Percentiles rank a stretch among this genome's conserved stretches.
phyloP scores from a whole-genome alignment of 768 basidiomycete genomes.

The Lactarius indigo region DNA sequence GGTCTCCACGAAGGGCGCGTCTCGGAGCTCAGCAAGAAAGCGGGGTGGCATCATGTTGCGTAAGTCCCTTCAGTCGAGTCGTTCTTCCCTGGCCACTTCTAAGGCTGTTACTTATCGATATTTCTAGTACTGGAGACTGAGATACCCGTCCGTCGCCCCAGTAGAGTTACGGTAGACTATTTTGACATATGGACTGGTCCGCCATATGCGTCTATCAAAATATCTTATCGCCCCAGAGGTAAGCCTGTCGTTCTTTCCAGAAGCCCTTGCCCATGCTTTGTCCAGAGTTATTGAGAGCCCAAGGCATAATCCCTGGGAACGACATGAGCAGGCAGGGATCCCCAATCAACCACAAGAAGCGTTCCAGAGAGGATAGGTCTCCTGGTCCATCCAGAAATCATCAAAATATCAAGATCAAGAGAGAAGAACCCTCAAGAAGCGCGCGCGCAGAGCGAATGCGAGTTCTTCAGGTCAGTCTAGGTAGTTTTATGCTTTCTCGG shows the following conservation, averaged over 20 bases:
- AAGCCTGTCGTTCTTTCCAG: background rate
- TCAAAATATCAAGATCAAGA: background rate
- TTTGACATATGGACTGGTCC: background rate
- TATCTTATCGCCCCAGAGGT: slow-evolving; percentile 22
- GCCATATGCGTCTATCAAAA: slow-evolving; percentile 6
- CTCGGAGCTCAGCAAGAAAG: slow-evolving; percentile 21
- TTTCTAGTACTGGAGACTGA: slow-evolving; percentile 15
- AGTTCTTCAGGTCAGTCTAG: slow-evolving; percentile 10
- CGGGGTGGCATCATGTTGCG: slow-evolving; percentile 20
- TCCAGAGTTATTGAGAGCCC: slow-evolving; percentile 15
- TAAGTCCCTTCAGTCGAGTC: background rate
- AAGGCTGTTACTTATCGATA: background rate
- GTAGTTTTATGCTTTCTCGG: background rate
- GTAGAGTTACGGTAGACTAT: background rate
- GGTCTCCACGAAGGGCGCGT: slow-evolving; percentile 6
- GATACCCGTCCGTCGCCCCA: background rate
- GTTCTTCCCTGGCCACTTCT: background rate
- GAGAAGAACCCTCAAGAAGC: background rate
- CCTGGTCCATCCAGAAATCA: slow-evolving; percentile 5
- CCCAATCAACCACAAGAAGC: slow-evolving; percentile 5
- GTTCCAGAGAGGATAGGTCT: background rate
- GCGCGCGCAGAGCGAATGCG: slow-evolving; percentile 10
- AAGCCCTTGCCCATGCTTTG: background rate
- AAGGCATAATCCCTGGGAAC: slow-evolving; percentile 8
- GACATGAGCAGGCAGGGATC: background rate